Base-by-base conservation (phyloP, 768 basidiomycete species). In the Nidularia pulvinata region DNA sequence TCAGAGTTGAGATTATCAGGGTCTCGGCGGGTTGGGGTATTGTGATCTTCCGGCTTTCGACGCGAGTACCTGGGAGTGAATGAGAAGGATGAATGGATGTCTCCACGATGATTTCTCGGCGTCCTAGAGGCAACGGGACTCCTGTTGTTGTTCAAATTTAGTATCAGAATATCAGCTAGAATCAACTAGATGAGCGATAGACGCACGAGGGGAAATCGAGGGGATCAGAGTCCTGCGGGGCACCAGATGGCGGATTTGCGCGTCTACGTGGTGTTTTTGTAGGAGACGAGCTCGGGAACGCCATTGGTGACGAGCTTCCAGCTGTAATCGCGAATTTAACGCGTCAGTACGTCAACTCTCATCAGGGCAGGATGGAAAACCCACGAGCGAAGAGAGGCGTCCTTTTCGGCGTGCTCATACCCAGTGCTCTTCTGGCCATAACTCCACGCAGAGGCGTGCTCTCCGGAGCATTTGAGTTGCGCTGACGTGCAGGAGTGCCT, bases 21-120 rank as follows among this genome's bases (percentile, higher is more conserved):
- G 51, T 62, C 73, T 60, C 56, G 64, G 56, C 59, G 65, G 60
- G 58, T 49, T 49, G 49, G 19, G 57, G 60, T 49, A 54, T 59
- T 48, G 37, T 59, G 54, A 58, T 71, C 57, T 45, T 73, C 70
- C 50, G 72, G 72, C 46, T 74, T 55, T 48, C 77, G 70, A 59
- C 73, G 51, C 43, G 75, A 63, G 11, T 74, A 70, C 22, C 69
- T 70, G 2, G 86, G 78, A 48, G 85, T 79, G 64, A 89, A 56
- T 53, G 81, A 72, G 46, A 87, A 68, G 10, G 91, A 88, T 5
- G 94, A 94, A 65, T 95, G 93, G 37, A 97, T 95, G 61, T 97
- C 95, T 3, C 95, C 94, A 35, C 95, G 83, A 34, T 86, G 80
- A 59, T 89, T 89, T 63, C 79, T 84, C 11, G 84, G 91, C 0